Evolutionary conservation across 352 stramenopile species (phyloP).

Genomic region (Peronospora belbahrii): DNA sequence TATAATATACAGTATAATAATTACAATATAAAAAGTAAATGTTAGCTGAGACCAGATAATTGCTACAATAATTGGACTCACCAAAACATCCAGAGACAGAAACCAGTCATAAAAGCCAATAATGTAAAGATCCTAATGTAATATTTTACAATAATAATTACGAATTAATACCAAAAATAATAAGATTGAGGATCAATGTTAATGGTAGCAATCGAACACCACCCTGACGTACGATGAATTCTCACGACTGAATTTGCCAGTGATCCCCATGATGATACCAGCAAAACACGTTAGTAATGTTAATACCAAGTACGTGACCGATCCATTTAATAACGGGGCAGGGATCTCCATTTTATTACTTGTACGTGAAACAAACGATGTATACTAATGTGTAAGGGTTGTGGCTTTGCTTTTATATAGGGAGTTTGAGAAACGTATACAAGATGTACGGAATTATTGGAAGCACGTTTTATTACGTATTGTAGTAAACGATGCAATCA

Average conservation of each 20-base stretch:
- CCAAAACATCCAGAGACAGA: slow-evolving; percentile 88
- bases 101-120: slow-evolving; percentile 69
- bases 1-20: slow-evolving; percentile 10
- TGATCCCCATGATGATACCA: slow-evolving; percentile 69
- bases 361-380: not conserved
- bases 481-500: not conserved
- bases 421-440: too few species aligned
- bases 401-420: too few species aligned
- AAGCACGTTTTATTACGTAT: not conserved
- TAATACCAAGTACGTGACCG: slow-evolving; percentile 84
- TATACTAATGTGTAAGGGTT: not conserved
- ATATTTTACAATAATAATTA: not conserved
- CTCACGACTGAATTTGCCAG: slow-evolving; percentile 78
- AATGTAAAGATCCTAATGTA: slow-evolving; percentile 77
- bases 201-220: too few species aligned
- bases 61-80: slow-evolving; percentile 15
- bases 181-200: not conserved
- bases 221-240: slow-evolving; percentile 75
- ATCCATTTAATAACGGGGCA: slow-evolving; percentile 66
- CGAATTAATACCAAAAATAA: not conserved
- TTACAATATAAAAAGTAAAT: too few species aligned
- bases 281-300: slow-evolving; percentile 72
- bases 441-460: not conserved
- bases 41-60: too few species aligned
- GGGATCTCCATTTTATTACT: slow-evolving; percentile 70